Percentiles rank a stretch among this genome's conserved stretches.
These are phyloP conservation scores for Apiospora pterosperma DNA, from an alignment of 2,329 filamentous ascomycete species.

Conservation along the genomic window DNA sequence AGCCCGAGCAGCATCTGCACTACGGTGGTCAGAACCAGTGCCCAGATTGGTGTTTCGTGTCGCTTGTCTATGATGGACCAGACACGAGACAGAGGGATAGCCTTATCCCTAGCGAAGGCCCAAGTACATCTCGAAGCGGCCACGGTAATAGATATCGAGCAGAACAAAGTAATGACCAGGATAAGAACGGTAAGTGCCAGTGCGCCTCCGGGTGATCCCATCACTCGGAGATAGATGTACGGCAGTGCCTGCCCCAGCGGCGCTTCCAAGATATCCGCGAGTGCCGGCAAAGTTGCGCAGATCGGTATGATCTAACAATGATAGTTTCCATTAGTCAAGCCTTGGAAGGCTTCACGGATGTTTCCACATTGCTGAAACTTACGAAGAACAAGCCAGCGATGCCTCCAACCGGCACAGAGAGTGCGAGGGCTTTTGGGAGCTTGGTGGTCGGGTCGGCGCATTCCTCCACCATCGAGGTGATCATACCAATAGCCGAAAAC, in stretches of 20 bases:
- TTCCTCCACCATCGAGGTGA: constrained; percentile 61
- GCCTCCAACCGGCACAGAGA: constrained; percentile 50
- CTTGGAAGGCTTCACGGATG: background rate
- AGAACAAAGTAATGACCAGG: constrained; percentile 54
- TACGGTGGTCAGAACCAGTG: constrained; percentile 51
- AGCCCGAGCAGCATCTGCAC: constrained; percentile 52
- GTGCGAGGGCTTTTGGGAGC: constrained; percentile 48
- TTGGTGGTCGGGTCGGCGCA: constrained; percentile 48
- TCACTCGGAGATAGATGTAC: constrained; percentile 47
- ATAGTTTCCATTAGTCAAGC: background rate
- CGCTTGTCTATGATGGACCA: constrained; percentile 50
- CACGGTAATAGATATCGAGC: constrained; percentile 63
- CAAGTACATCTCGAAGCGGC: constrained; percentile 64
- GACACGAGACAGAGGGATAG: constrained; percentile 47
- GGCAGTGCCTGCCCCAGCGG: constrained; percentile 52
- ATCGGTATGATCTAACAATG: constrained; percentile 42
- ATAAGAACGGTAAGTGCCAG: constrained; percentile 50
- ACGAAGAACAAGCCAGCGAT: constrained; percentile 52
- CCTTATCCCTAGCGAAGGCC: constrained; percentile 59
- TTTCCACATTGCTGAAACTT: constrained; percentile 8
- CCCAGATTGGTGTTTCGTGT: constrained; percentile 52
- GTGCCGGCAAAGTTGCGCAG: constrained; percentile 39
- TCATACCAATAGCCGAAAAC: constrained; percentile 60
- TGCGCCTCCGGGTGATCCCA: constrained; percentile 47
- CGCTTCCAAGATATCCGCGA: constrained; percentile 41